Evolutionary conservation across 164 flowering plant species (phyloP).

Genomic region (Kingdonia uniflora): DNA sequence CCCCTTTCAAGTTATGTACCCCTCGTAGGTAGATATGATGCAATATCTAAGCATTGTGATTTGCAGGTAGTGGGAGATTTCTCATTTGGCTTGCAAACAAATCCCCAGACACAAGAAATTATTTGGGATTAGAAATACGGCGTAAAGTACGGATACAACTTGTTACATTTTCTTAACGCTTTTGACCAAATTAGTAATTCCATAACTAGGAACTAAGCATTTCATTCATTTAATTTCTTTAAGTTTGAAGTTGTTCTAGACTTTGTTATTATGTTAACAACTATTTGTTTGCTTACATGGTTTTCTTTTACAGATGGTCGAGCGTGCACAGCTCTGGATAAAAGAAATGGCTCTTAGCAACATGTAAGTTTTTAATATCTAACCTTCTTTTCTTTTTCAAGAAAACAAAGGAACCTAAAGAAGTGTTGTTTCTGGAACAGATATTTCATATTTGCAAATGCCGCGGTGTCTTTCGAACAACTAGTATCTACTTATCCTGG

Average conservation of each 20-base stretch:
- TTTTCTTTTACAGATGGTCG: constrained; percentile 50
- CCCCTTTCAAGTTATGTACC: too few relatives aligned
- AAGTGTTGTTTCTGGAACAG: constrained; percentile 29
- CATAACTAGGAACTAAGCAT: neutral
- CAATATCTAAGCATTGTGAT: neutral
- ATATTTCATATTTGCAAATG: constrained; percentile 84
- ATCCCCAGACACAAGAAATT: constrained; percentile 44
- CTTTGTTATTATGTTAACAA: neutral
- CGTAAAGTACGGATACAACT: constrained; percentile 45
- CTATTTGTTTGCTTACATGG: neutral
- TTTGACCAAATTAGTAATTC: neutral
- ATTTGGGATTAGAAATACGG: constrained; percentile 89
- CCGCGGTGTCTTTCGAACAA: constrained; percentile 60
- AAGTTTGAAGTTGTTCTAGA: neutral
- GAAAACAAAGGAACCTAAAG: neutral
- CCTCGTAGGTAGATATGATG: too few relatives aligned
- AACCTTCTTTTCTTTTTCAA: constrained; percentile 1
- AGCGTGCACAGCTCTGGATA: constrained; percentile 74
- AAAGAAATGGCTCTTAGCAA: constrained; percentile 58
- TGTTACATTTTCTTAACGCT: constrained; percentile 11
- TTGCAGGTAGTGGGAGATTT: constrained; percentile 96
- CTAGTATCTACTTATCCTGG: constrained; percentile 80
- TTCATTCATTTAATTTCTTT: neutral
- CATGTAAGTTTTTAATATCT: constrained; percentile 39
- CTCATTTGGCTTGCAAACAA: constrained; percentile 85